Conservation (phyloP, 257 asterid genomes). For the Asclepias syriaca region DNA sequence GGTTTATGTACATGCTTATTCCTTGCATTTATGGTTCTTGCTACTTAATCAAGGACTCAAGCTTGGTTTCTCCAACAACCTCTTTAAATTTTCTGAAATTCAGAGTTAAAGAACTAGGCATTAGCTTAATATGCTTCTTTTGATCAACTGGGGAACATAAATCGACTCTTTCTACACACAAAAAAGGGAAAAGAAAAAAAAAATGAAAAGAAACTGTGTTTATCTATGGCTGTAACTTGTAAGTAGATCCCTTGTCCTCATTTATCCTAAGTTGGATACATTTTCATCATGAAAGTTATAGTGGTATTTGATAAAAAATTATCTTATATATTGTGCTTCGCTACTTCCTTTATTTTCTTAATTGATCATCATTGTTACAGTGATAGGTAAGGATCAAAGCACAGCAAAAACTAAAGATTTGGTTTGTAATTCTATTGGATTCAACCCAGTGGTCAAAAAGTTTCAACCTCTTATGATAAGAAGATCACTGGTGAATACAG, state of each 20-base stretch:
- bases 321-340: not conserved
- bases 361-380: constrained; percentile 24
- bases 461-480: constrained; percentile 31
- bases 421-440: constrained; percentile 24
- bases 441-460: constrained; percentile 29
- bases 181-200: too few species aligned
- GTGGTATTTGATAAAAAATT: not conserved
- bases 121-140: not conserved
- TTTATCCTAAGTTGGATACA: constrained; percentile 1
- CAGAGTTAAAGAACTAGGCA: not conserved
- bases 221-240: not conserved
- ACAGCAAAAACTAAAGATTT: constrained; percentile 26
- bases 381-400: constrained; percentile 27
- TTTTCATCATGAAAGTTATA: not conserved
- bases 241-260: not conserved
- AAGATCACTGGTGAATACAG: constrained; percentile 14
- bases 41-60: not conserved
- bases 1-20: not conserved
- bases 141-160: not conserved
- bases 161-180: not conserved
- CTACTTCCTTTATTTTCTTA: not conserved
- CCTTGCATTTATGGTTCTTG: not conserved
- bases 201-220: not conserved
- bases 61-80: not conserved
- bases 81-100: not conserved